Percentiles rank a stretch among this genome's conserved stretches.
Conservation (phyloP, 805 yeast genomes). For the Lipomyces mesembrius region DNA sequence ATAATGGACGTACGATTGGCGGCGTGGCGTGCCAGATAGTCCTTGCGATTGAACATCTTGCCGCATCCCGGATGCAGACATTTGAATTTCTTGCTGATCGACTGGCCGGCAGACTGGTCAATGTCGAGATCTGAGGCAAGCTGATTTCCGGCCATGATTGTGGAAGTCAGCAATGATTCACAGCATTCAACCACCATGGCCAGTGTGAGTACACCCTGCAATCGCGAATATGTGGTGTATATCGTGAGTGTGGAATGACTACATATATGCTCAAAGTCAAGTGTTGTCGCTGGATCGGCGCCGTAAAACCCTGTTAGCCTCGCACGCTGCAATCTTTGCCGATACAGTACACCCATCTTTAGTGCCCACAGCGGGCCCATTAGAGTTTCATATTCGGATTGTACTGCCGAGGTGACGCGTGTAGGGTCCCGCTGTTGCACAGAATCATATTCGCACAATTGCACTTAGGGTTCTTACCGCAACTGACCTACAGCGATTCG, state of each 20-base stretch:
- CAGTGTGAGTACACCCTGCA: not conserved
- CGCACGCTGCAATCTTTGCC: not conserved
- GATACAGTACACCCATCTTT: not conserved
- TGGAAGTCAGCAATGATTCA: not conserved
- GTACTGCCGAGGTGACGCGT: too few relatives aligned
- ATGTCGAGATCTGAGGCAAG: not conserved
- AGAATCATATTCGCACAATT: too few relatives aligned
- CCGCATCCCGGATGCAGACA: conserved; percentile 41
- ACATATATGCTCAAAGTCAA: too few relatives aligned
- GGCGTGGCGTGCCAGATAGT: conserved; percentile 42
- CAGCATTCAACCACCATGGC: not conserved
- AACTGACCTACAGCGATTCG: too few relatives aligned
- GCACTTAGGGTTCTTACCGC: too few relatives aligned
- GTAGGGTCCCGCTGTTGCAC: too few relatives aligned
- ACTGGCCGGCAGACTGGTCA: conserved; percentile 2
- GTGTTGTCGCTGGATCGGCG: not conserved
- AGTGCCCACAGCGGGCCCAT: too few relatives aligned
- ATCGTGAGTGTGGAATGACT: not conserved
- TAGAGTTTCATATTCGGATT: too few relatives aligned
- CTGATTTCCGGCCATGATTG: not conserved
- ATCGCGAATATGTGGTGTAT: not conserved
- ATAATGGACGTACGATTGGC: conserved; percentile 35
- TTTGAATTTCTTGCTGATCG: conserved; percentile 31
- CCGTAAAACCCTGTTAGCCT: not conserved
- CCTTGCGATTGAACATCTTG: conserved; percentile 41